Conservation (phyloP, 2,329 filamentous ascomycete genomes). For the Botrytis fabae region DNA sequence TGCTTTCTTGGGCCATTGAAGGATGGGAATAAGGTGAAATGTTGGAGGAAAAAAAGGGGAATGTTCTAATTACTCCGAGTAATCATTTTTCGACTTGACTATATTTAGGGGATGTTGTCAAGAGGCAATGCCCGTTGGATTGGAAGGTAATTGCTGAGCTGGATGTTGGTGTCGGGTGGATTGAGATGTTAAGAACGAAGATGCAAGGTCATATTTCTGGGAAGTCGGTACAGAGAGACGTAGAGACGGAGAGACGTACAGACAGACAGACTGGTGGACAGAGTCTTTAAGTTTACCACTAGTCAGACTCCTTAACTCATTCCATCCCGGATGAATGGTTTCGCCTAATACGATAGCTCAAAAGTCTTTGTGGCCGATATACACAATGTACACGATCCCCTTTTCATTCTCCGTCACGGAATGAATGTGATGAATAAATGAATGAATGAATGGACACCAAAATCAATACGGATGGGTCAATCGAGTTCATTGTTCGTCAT, state of each 20-base stretch:
- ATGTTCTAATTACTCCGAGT: constrained; percentile 18
- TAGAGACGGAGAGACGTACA: too few species aligned
- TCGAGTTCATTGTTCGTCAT: background rate
- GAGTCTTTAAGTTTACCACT: constrained; percentile 5
- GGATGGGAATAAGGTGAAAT: background rate
- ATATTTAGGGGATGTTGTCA: background rate
- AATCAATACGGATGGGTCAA: background rate
- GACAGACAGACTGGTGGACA: background rate
- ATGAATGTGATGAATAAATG: background rate
- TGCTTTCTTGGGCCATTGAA: constrained; percentile 3
- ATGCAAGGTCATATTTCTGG: background rate
- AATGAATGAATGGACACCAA: too few species aligned
- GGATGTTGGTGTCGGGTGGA: background rate
- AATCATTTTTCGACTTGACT: constrained; percentile 19
- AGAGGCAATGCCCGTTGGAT: background rate
- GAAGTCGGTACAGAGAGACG: background rate
- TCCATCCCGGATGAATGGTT: constrained; percentile 1
- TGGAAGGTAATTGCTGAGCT: background rate
- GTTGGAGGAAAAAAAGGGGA: constrained; percentile 3
- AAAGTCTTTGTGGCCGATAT: background rate
- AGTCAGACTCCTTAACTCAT: background rate
- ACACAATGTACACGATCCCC: background rate
- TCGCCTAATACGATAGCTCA: background rate
- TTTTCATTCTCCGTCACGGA: background rate
- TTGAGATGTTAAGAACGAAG: background rate